A percentile compares a stretch with the other conserved stretches of the same genome.
These are phyloP conservation scores for Akanthomyces muscarius DNA, from an alignment of 2,329 filamentous ascomycete species.

Conservation along the genomic window DNA sequence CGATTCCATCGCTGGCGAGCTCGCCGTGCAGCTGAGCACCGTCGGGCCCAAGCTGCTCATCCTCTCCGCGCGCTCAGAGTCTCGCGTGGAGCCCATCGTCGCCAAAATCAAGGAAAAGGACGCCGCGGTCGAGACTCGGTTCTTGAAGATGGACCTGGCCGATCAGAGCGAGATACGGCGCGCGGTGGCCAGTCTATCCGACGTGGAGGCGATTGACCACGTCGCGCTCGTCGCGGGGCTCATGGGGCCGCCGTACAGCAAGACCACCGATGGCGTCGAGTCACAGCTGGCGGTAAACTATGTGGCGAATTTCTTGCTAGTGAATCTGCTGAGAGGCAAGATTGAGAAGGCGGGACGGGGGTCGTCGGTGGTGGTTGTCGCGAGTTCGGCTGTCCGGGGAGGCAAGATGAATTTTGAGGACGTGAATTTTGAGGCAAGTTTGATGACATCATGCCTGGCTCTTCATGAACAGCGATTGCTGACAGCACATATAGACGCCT, in stretches of 20 bases:
- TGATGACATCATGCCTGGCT: no score
- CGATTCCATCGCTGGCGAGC: slow-evolving; percentile 18
- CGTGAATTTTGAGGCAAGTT: no score
- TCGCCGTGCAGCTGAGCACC: slow-evolving; percentile 18
- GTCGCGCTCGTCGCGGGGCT: slow-evolving; percentile 17
- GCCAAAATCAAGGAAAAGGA: not conserved
- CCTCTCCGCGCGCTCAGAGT: not conserved
- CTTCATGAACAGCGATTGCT: not conserved
- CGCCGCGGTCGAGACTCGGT: not conserved
- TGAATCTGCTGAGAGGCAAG: slow-evolving; percentile 33
- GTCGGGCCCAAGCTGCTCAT: slow-evolving; percentile 14
- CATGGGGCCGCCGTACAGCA: slow-evolving; percentile 16
- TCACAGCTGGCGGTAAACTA: slow-evolving; percentile 50
- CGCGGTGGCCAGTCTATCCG: slow-evolving; percentile 6
- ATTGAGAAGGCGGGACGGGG: not conserved
- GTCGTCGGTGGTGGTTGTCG: not conserved
- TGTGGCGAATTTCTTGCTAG: slow-evolving; percentile 49
- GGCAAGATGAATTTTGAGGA: not conserved
- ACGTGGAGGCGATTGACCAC: slow-evolving; percentile 16
- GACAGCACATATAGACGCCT: slow-evolving; percentile 33
- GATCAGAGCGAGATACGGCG: not conserved
- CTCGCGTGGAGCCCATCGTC: not conserved
- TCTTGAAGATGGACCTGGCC: not conserved
- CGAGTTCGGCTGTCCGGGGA: not conserved
- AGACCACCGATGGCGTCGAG: slow-evolving; percentile 22